phyloP scores from a whole-genome alignment of 305 asterid species.

The Fraxinus albicans region DNA sequence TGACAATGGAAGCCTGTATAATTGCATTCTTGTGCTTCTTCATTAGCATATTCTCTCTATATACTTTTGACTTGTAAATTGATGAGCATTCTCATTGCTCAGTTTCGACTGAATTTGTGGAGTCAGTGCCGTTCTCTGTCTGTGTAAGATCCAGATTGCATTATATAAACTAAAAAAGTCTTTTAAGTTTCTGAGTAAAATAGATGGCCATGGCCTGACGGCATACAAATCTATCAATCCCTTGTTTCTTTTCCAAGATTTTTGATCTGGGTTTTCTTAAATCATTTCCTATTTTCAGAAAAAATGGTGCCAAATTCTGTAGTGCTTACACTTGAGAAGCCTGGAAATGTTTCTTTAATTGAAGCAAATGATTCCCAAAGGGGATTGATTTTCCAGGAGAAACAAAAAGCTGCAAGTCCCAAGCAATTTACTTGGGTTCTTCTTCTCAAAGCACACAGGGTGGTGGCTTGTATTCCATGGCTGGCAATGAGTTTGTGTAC shows the following conservation, averaged over 20 bases:
- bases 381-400: conserved; percentile 46
- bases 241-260: conserved; percentile 13
- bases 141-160: conserved; percentile 29
- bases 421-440: conserved; percentile 70
- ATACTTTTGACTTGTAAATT: conserved; percentile 27
- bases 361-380: conserved; percentile 41
- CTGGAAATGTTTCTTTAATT: conserved; percentile 52
- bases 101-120: conserved; percentile 38
- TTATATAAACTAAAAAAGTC: neutral
- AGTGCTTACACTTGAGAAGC: conserved; percentile 65
- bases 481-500: conserved; percentile 33
- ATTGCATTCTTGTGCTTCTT: conserved; percentile 28
- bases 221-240: neutral
- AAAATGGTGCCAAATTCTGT: conserved; percentile 80
- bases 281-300: neutral
- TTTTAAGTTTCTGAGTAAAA: neutral
- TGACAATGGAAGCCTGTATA: conserved; percentile 34
- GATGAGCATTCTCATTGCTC: conserved; percentile 16
- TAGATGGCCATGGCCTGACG: neutral
- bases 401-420: conserved; percentile 62
- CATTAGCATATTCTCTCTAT: conserved; percentile 33
- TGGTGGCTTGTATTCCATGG: conserved; percentile 61
- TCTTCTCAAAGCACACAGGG: conserved; percentile 61
- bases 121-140: conserved; percentile 29
- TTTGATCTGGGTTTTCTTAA: conserved; percentile 17